Evolutionary conservation across 805 yeast genomes (phyloP).

Genomic region (Cyberlindnera euphorbiae): DNA sequence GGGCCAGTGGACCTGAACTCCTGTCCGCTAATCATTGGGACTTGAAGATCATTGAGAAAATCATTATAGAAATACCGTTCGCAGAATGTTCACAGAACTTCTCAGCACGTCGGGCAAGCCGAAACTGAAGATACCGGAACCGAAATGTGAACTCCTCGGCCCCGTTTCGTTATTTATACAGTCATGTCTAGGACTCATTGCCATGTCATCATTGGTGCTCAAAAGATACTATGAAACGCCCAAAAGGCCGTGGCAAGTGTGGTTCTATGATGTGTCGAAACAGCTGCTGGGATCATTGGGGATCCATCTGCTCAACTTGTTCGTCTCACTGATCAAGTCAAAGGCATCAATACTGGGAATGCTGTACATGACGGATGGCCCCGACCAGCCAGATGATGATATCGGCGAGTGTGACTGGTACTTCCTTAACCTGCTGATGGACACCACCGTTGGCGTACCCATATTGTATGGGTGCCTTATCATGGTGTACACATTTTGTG

Average conservation of each 20-base stretch:
- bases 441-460: constrained; percentile 92
- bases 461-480: constrained; percentile 59
- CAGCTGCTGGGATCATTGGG: constrained; percentile 86
- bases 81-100: background rate
- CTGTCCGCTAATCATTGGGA: no score
- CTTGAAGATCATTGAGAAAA: no score
- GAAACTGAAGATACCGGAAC: constrained; percentile 10
- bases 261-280: constrained; percentile 87
- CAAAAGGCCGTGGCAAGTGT: constrained; percentile 79
- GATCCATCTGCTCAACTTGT: constrained; percentile 72
- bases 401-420: constrained; percentile 93
- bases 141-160: constrained; percentile 65
- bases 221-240: constrained; percentile 82
- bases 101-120: constrained; percentile 42
- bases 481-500: constrained; percentile 41
- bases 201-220: constrained; percentile 65
- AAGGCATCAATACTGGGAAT: constrained; percentile 24
- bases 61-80: background rate
- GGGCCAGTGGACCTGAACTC: no score
- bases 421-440: constrained; percentile 80
- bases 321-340: constrained; percentile 56
- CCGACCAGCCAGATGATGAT: constrained; percentile 29
- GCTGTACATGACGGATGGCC: background rate
- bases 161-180: constrained; percentile 84
- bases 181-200: constrained; percentile 66